A percentile compares a stretch with the other conserved stretches of the same genome.
These are phyloP conservation scores for Haematococcus sp. DNA, from an alignment of 139 green algal genomes.

Conservation along the genomic window DNA sequence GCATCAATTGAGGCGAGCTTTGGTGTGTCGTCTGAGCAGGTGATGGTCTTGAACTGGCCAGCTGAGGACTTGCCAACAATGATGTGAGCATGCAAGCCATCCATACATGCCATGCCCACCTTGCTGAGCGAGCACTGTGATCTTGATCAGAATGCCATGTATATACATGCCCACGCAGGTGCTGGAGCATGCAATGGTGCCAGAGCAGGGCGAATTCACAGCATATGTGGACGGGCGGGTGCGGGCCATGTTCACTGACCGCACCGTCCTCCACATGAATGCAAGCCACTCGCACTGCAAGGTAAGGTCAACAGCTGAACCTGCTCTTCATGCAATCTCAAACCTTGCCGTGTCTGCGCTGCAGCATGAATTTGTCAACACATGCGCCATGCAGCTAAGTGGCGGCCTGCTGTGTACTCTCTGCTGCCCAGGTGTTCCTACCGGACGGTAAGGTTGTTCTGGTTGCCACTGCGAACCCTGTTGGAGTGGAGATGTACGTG, in stretches of 20 bases:
- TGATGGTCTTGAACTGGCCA: too few relatives aligned
- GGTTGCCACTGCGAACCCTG: constrained; percentile 36
- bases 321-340: neutral
- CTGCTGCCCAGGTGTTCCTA: constrained; percentile 24
- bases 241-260: constrained; percentile 52
- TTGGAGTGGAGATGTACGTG: constrained; percentile 52
- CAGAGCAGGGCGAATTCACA: constrained; percentile 44
- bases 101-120: too few relatives aligned
- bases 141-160: too few relatives aligned
- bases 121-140: too few relatives aligned
- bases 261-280: constrained; percentile 61
- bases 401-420: neutral
- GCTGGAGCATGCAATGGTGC: constrained; percentile 45
- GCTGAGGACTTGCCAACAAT: too few relatives aligned
- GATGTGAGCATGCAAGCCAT: neutral
- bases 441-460: constrained; percentile 28
- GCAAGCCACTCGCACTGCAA: constrained; percentile 21
- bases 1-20: neutral
- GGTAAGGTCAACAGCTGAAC: neutral
- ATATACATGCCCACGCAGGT: constrained; percentile 18
- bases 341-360: neutral
- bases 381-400: neutral
- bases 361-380: neutral
- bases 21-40: constrained; percentile 5
- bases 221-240: constrained; percentile 61